These are phyloP conservation scores for Solanum medicagineum DNA, from an alignment of 257 asterid genomes.

Conservation along the genomic window DNA sequence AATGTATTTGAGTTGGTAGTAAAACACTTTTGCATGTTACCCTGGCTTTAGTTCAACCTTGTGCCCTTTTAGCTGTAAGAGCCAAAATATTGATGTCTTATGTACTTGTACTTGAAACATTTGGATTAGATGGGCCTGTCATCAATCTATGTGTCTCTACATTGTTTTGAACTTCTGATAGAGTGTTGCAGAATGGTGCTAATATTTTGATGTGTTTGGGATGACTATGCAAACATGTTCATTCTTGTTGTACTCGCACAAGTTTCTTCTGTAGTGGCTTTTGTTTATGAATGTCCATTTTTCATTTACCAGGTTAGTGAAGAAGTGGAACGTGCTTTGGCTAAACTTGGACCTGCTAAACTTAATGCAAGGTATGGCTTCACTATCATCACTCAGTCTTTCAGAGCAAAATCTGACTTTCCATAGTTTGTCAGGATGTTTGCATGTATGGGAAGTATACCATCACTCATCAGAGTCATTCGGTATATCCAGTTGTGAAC, in stretches of 20 bases:
- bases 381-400: neutral
- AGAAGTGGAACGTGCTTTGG: conserved; percentile 98
- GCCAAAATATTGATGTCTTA: neutral
- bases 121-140: neutral
- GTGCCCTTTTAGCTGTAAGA: neutral
- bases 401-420: neutral
- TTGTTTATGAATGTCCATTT: neutral
- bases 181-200: neutral
- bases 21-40: neutral
- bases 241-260: neutral
- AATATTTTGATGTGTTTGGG: neutral
- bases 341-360: conserved; percentile 70
- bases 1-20: neutral
- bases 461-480: neutral
- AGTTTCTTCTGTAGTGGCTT: neutral
- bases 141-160: neutral
- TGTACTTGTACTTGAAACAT: neutral
- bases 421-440: neutral
- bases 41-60: neutral
- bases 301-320: conserved; percentile 69
- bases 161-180: neutral
- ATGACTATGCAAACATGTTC: neutral
- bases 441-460: neutral
- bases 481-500: neutral
- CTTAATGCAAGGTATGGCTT: conserved; percentile 55